phyloP scores from a whole-genome alignment of 1,284 basidiomycete genomes.

The Phellinidium pouzarii region DNA sequence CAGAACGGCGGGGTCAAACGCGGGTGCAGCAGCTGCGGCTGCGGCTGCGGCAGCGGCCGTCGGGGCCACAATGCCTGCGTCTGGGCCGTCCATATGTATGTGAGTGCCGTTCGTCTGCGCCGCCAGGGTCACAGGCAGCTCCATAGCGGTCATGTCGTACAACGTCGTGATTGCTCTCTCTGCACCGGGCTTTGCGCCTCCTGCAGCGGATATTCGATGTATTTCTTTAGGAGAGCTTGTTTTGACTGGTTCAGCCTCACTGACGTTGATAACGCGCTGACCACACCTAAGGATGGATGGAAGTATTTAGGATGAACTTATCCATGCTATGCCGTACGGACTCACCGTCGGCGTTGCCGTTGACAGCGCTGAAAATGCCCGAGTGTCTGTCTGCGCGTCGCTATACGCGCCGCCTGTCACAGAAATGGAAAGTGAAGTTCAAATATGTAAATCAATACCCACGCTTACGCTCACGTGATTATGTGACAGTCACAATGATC shows the following conservation, averaged over 20 bases:
- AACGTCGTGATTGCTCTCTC: background rate
- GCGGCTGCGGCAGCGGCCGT: too few relatives aligned
- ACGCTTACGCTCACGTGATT: too few relatives aligned
- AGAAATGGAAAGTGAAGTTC: background rate
- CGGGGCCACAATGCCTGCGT: too few relatives aligned
- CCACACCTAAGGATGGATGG: background rate
- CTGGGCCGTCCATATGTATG: constrained; percentile 5
- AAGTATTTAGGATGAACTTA: background rate
- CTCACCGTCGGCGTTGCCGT: background rate
- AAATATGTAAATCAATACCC: too few relatives aligned
- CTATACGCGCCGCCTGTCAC: constrained; percentile 4
- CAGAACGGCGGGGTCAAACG: constrained; percentile 29
- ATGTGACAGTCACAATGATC: too few relatives aligned
- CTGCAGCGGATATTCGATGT: background rate
- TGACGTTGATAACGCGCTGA: background rate
- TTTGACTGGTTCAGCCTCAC: background rate
- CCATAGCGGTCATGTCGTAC: constrained; percentile 13
- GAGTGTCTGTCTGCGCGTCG: constrained; percentile 2
- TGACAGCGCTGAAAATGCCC: constrained; percentile 6
- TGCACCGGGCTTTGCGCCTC: background rate
- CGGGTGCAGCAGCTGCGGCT: constrained; percentile 18
- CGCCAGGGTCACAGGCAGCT: constrained; percentile 9
- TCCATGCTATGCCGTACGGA: background rate
- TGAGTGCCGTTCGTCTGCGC: constrained; percentile 11
- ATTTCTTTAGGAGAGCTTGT: background rate